phyloP scores from a whole-genome alignment of 2,329 filamentous ascomycete species.

The Cladosporium sphaerospermum region DNA sequence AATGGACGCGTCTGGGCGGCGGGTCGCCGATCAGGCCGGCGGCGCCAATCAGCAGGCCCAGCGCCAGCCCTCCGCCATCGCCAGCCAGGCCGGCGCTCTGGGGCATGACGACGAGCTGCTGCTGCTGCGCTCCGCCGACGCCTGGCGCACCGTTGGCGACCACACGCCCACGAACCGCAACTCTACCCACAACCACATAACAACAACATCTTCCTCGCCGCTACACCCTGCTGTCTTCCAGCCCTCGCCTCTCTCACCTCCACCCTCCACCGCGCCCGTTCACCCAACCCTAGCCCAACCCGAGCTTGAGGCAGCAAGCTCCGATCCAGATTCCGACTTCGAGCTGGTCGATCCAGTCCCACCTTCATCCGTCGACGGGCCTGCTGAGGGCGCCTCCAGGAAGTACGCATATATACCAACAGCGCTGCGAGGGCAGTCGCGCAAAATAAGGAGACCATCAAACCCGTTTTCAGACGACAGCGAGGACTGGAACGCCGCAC shows the following conservation, averaged over 20 bases:
- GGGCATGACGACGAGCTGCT: not conserved
- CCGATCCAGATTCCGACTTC: slow-evolving; percentile 6
- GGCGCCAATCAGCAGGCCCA: not conserved
- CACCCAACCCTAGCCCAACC: not conserved
- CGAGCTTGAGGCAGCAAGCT: not conserved
- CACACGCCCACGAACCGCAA: not conserved
- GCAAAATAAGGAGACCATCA: not conserved
- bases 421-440: not conserved
- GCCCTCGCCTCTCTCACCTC: not conserved
- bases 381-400: not conserved
- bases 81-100: not conserved
- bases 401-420: not conserved
- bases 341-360: not conserved
- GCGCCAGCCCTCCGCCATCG: not conserved
- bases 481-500: not conserved
- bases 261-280: not conserved
- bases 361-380: slow-evolving; percentile 3
- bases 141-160: not conserved
- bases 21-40: too few species aligned
- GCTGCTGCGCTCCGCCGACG: not conserved
- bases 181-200: not conserved
- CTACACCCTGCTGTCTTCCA: slow-evolving; percentile 1
- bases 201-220: not conserved
- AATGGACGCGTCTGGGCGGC: too few species aligned
- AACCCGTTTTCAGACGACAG: not conserved